Evolutionary conservation across 495 filamentous ascomycete species (phyloP), one percentile per base, ranked within the genome.

Genomic region (Neohortaea acidophila): DNA sequence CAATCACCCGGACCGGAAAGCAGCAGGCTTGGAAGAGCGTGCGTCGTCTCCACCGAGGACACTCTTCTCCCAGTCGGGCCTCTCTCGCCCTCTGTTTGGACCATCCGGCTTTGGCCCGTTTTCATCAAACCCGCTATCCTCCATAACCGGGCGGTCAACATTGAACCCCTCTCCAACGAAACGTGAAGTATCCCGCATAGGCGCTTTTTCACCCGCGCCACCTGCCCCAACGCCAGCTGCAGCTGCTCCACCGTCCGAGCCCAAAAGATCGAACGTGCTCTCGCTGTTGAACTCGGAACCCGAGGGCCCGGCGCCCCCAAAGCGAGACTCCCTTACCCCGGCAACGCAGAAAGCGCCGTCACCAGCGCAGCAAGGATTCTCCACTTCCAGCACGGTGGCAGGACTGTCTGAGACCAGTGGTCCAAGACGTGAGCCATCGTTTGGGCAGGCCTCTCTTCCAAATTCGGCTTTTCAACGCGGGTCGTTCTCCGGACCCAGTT

Each of bases 191-290:
- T 21, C 37, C 5, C 41, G 45, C 4, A 33, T 41, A 12, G 24
- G 26, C 13, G 33, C 41, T 1, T 33, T 45, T 20, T 39, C 41
- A 2, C 28, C 17, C 4, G 12, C 20, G 33, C 36, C 35, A 18
- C 38, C 38, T 28, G 36, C 38, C 12, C 5, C 30, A 17, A n/a
- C 40, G 11, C 6, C 31, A 5, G 18, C 32, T 9, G 21, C 51
- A 2, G 30, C 42, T 11, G 36, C 44, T 10, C 46, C 51, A 20
- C 49, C 49, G 12, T 38, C 43, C 15, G 38, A 33, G 22, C 51
- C 48, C 10, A 54, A 49, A 34, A 33, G 45, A 2, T 52, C 49
- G 26, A 52, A 49, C 23, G 20, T 52, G 14, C 13, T 44, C 26
- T 45, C 45, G 2, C 43, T 52, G 4, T 32, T 52, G 5, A 52